Evolutionary conservation across 208 protist species (phyloP).

Genomic region (Leishmania tropica): DNA sequence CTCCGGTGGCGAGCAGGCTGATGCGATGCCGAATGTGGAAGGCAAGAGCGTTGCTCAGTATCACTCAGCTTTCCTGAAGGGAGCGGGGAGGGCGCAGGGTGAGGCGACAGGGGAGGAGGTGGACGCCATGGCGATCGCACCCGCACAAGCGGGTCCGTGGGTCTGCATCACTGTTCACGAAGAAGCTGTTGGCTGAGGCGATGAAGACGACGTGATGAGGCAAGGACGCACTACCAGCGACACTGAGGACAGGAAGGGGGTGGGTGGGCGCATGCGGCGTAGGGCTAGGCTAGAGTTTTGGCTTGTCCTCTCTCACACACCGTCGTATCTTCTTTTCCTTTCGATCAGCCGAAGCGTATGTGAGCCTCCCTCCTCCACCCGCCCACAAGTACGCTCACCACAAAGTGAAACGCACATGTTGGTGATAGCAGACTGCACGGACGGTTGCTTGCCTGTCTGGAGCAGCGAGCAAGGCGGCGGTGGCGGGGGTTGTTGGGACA

Average conservation of each 20-base stretch:
- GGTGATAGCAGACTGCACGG: not conserved
- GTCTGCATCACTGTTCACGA: conserved; percentile 4
- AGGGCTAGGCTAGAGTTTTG: not conserved
- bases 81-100: not conserved
- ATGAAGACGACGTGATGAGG: not conserved
- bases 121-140: not conserved
- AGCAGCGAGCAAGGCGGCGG: not conserved
- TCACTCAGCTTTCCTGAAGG: not conserved
- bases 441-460: not conserved
- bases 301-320: too few species aligned
- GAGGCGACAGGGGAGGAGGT: not conserved
- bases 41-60: not conserved
- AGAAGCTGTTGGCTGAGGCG: not conserved
- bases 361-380: too few species aligned
- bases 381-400: not conserved
- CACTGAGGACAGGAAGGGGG: not conserved
- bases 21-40: not conserved
- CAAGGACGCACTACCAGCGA: not conserved
- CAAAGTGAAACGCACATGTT: too few species aligned
- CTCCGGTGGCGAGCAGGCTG: not conserved
- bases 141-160: not conserved
- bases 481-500: not conserved
- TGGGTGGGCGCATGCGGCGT: too few species aligned
- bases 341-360: not conserved
- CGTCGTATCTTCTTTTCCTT: too few species aligned